Percentiles rank a stretch among this genome's conserved stretches.
phyloP scores from a whole-genome alignment of 1,139 yeast species.

The Debaryomyces sp. region DNA sequence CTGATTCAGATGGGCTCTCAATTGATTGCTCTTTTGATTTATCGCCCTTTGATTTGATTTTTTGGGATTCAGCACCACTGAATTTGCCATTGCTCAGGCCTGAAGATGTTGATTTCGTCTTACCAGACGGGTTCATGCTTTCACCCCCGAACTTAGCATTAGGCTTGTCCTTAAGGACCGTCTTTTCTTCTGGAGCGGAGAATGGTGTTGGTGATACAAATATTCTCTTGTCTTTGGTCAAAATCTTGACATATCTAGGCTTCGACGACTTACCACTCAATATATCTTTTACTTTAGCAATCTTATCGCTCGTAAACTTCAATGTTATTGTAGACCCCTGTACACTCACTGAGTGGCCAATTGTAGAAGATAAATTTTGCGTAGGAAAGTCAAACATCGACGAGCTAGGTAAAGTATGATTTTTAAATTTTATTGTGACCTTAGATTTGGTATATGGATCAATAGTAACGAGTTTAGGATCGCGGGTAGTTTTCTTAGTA shows the following conservation, averaged over 20 bases:
- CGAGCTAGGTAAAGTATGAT: constrained; percentile 10
- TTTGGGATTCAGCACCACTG: not conserved
- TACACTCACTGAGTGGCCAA: constrained; percentile 9
- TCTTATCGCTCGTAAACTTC: not conserved
- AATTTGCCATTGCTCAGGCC: not conserved
- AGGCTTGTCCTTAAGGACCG: not conserved
- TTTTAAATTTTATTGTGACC: constrained; percentile 19
- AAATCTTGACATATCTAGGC: constrained; percentile 31
- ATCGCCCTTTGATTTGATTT: not conserved
- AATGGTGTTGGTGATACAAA: constrained; percentile 21
- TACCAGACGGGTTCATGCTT: not conserved
- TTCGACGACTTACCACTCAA: not conserved
- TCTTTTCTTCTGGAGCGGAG: not conserved
- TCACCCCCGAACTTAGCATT: not conserved
- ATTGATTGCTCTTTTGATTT: not conserved
- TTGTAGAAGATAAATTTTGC: not conserved
- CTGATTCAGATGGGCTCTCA: constrained; percentile 1
- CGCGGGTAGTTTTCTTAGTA: not conserved
- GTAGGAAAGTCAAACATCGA: constrained; percentile 8
- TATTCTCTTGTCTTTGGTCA: constrained; percentile 24
- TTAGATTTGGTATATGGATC: constrained; percentile 8
- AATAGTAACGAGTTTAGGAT: not conserved
- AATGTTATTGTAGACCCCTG: constrained; percentile 10
- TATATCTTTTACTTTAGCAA: not conserved
- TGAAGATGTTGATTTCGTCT: not conserved